Base-by-base conservation (phyloP, 208 protist species). In the Porcisia deanei region DNA sequence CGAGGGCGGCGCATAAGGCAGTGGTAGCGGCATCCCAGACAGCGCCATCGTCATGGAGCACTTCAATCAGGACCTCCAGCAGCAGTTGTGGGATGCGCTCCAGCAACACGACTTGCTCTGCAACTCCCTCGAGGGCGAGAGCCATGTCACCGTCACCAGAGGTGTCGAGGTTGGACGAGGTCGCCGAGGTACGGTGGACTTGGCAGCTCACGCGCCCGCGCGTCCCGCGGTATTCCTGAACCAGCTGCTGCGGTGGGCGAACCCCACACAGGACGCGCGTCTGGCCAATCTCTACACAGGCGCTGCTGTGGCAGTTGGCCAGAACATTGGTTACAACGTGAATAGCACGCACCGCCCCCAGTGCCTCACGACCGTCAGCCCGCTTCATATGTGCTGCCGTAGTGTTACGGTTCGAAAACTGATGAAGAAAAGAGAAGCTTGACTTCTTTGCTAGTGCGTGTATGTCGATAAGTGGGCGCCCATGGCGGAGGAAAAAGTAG, bases 241-340 rank as follows among this genome's bases (percentile, higher is more conserved):
- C 83, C 9, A 97, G 88, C 79, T 97, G 93, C 82, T 95, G 89
- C 39, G 93, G 93, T n/a, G 88, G 86, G 0, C 88, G 85, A n/a
- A 97, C 86, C 10, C 82, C 89, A 57, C 91, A 94, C 30, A 97
- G 73, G 16, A 97, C 89, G 55, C 93, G 93, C 52, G 91, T 97
- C 58, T 83, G 75, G 20, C 93, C 93, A 59, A 95, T 60, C 76
- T 97, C 91, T 7, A 94, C 88, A 71, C 88, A 94, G 22, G 88
- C 84, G 71, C 91, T 97, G 76, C 90, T 94, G 80, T 93, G 88
- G 64, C 90, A 94, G 75, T 95, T 86, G 43, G 82, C 85, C 39
- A 96, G 79, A 16, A 93, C 81, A 76, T 89, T 87, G 7, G 88
- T 81, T 12, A 79, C 92, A 20, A 96, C 85, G 76, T 96, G 90